Base-by-base conservation (phyloP, 2,329 filamentous ascomycete genomes). In the Pseudocercospora fuligena region DNA sequence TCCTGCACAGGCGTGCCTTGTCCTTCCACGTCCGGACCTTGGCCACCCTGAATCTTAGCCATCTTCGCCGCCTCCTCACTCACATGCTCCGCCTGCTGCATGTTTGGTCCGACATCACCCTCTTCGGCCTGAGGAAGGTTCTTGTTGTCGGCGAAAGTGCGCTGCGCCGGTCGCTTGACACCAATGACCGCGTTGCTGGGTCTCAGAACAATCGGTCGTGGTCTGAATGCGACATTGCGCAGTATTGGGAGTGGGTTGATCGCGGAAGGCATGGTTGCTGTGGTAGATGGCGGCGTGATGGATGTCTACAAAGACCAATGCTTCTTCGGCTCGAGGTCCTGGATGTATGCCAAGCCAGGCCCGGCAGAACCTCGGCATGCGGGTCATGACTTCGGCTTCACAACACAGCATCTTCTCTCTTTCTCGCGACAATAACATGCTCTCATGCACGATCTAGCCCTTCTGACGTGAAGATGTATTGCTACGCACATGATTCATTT, bases 1-100 rank as follows among this genome's bases (percentile, higher is more conserved):
- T 91, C 89, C 76, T 88, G 84, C 69, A 91, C 84, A 7, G 88
- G 88, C 59, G 89, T 89, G 16, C 89, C 89, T 75, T 90, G 87
- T 3, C 71, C 72, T 58, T 86, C 83, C 40, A 90, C 74, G 73
- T 91, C 89, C 21, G 89, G 89, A 27, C 85, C 83, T 63, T 83
- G 78, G 62, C 83, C 80, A 62, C 88, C 86, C 73, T 82, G 87
- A 27, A 87, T 85, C 73, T 87, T 83, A 27, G 84, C 85, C 70
- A 86, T 84, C 71, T 86, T 85, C 46, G 85, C 85, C 33, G 88
- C 88, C 77, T 92, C 89, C 75, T 91, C 87, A 69, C 85, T 89
- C 31, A 90, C 86, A 79, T 88, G 84, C 49, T 86, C 85, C 61
- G 88, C 78, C 31, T 82, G 74, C 68, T 86, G 82, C 78, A 84